A percentile compares a stretch with the other conserved stretches of the same genome.
These are phyloP conservation scores for Ustilago lituana DNA, from an alignment of 1,284 basidiomycete genomes.

Conservation along the genomic window DNA sequence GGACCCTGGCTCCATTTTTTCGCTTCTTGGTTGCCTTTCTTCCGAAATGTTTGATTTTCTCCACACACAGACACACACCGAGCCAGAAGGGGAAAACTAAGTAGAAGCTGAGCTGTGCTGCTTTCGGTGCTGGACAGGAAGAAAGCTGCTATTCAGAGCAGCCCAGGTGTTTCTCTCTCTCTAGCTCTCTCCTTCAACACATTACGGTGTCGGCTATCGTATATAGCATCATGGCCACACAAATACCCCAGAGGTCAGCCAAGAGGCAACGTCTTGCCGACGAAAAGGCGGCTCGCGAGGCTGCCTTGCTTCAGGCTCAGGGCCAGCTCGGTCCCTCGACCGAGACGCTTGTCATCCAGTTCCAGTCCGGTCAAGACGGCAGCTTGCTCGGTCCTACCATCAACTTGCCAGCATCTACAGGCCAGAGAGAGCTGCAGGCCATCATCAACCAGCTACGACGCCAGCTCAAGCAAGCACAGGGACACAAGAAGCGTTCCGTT, in stretches of 20 bases:
- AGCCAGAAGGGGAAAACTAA: too few relatives aligned
- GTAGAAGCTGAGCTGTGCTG: not conserved
- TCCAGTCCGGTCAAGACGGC: conserved; percentile 61
- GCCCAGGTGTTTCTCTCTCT: not conserved
- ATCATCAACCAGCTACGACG: conserved; percentile 62
- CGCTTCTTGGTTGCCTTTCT: conserved; percentile 6
- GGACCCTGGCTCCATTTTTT: conserved; percentile 20
- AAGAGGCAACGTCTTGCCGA: conserved; percentile 57
- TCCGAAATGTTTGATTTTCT: conserved; percentile 30
- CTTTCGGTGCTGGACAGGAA: too few relatives aligned
- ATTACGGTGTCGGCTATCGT: not conserved
- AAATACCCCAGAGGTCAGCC: conserved; percentile 53
- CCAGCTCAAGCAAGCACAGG: conserved; percentile 43
- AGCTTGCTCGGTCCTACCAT: conserved; percentile 59
- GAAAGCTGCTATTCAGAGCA: too few relatives aligned
- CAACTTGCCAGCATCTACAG: conserved; percentile 59
- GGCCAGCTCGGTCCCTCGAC: conserved; percentile 58
- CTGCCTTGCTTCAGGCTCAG: conserved; percentile 40
- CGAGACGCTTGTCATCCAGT: conserved; percentile 62
- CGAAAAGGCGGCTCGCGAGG: conserved; percentile 43
- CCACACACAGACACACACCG: conserved; percentile 12
- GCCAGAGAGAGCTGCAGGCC: conserved; percentile 59
- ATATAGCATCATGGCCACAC: conserved; percentile 53
- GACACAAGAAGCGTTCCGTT: conserved; percentile 28
- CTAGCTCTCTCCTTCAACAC: not conserved